These are phyloP conservation scores for Ganoderma meredithae DNA, from an alignment of 1,284 basidiomycete genomes.

Conservation along the genomic window DNA sequence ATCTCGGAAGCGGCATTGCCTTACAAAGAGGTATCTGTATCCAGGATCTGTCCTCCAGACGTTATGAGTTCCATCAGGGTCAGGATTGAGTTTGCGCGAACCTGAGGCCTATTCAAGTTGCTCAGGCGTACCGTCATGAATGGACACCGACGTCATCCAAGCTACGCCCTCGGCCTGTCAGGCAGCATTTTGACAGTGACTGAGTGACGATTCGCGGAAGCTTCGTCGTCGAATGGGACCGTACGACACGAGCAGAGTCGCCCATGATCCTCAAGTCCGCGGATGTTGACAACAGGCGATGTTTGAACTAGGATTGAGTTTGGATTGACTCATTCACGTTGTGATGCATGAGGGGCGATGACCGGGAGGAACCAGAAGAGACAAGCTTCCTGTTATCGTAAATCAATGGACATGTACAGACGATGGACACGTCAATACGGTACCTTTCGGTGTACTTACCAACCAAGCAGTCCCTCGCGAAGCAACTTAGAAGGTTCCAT, in stretches of 20 bases:
- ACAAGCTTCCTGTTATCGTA: too few species aligned
- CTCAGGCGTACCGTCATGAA: not conserved
- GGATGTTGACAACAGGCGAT: too few species aligned
- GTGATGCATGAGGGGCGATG: not conserved
- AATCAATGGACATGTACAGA: not conserved
- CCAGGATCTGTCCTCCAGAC: not conserved
- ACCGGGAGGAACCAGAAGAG: not conserved
- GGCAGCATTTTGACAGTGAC: too few species aligned
- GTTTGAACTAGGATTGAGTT: not conserved
- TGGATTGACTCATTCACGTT: not conserved
- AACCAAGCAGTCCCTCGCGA: not conserved
- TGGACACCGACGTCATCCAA: not conserved
- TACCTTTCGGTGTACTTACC: not conserved
- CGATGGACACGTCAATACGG: not conserved
- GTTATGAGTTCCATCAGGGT: not conserved
- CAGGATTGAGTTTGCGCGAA: not conserved
- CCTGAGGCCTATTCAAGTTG: not conserved
- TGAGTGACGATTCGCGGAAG: too few species aligned
- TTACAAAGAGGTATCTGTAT: not conserved
- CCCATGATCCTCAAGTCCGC: not conserved
- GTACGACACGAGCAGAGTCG: not conserved
- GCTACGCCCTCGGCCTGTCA: too few species aligned
- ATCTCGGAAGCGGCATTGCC: not conserved
- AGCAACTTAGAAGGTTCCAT: not conserved
- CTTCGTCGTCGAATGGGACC: not conserved